These are phyloP conservation scores for Trichophyton rubrum DNA, from an alignment of 2,329 filamentous ascomycete genomes.

Conservation along the genomic window DNA sequence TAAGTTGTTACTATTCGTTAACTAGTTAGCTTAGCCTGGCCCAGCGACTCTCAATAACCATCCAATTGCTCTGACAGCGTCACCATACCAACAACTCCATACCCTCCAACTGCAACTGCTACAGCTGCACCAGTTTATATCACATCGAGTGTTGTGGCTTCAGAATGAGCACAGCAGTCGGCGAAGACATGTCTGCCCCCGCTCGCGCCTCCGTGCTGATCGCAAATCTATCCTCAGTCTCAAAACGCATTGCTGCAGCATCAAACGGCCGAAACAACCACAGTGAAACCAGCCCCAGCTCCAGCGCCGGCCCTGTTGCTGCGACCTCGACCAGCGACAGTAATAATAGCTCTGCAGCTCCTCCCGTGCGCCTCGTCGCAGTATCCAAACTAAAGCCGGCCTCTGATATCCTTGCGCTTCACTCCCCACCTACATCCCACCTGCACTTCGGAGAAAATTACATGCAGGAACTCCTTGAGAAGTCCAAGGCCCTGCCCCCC, in stretches of 20 bases:
- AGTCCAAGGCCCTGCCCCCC: conserved; percentile 63
- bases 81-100: neutral
- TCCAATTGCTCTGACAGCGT: too few species aligned
- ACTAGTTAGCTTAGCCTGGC: too few species aligned
- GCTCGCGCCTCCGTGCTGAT: conserved; percentile 50
- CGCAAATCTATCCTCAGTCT: conserved; percentile 50
- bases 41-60: too few species aligned
- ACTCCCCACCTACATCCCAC: conserved; percentile 49
- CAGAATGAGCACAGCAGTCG: neutral
- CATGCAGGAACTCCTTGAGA: conserved; percentile 75
- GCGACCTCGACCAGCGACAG: neutral
- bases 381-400: conserved; percentile 94
- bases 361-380: conserved; percentile 60
- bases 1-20: too few species aligned
- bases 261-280: conserved; percentile 28
- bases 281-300: conserved; percentile 3
- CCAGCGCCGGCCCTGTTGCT: neutral
- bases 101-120: too few species aligned
- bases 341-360: conserved; percentile 5
- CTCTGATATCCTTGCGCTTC: conserved; percentile 76
- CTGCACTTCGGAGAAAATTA: conserved; percentile 96
- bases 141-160: neutral
- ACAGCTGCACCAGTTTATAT: neutral
- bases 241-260: conserved; percentile 44
- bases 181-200: conserved; percentile 9